Percentiles rank a stretch among this genome's conserved stretches.
Conservation (phyloP, 805 yeast species). For the Candida germanica region DNA sequence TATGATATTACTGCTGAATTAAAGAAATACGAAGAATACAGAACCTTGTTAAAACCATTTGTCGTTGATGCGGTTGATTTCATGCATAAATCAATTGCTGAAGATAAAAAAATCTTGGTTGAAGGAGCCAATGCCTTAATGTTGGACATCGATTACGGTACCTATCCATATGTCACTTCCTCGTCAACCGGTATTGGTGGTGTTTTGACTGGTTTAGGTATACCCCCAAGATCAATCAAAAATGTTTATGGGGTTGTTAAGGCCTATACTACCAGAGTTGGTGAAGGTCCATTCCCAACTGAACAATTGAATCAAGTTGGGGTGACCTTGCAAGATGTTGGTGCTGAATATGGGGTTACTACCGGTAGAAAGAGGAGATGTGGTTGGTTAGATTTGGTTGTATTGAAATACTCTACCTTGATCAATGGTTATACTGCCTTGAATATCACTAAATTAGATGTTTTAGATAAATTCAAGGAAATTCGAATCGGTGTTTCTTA, state of each 20-base stretch:
- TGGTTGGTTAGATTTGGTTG: conserved; percentile 98
- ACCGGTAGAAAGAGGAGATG: conserved; percentile 99
- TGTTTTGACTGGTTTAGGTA: conserved; percentile 92
- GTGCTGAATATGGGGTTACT: conserved; percentile 96
- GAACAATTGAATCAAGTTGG: conserved; percentile 90
- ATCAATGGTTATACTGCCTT: conserved; percentile 94
- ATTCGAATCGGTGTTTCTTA: conserved; percentile 87
- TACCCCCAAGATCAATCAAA: conserved; percentile 83
- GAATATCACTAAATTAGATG: conserved; percentile 94
- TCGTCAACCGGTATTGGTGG: conserved; percentile 97
- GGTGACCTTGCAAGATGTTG: conserved; percentile 82
- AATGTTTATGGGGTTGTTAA: conserved; percentile 94
- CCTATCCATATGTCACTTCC: conserved; percentile 96
- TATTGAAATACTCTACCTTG: conserved; percentile 82
- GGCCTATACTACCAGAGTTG: conserved; percentile 98
- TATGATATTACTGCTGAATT: conserved; percentile 82
- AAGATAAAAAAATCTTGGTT: conserved; percentile 81
- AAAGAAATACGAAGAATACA: conserved; percentile 68
- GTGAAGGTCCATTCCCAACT: conserved; percentile 99
- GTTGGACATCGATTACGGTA: conserved; percentile 97
- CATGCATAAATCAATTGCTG: conserved; percentile 72
- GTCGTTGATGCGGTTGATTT: conserved; percentile 90
- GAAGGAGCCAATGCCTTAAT: conserved; percentile 98
- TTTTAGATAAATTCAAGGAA: conserved; percentile 84
- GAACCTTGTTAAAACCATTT: conserved; percentile 76